phyloP scores from a whole-genome alignment of 805 yeast genomes.

The Kazachstania viticola region DNA sequence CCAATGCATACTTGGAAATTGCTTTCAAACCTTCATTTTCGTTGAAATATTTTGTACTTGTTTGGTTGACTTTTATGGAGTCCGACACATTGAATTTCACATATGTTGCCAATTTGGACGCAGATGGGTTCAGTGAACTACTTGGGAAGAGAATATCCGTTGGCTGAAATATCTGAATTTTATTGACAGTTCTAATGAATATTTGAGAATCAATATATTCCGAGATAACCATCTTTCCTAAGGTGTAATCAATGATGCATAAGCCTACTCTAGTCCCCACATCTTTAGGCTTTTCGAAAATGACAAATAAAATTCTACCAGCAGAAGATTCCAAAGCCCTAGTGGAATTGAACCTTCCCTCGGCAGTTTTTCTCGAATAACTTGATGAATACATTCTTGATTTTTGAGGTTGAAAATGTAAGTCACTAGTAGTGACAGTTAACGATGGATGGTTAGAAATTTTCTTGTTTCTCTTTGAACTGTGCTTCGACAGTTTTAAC shows the following conservation, averaged over 20 bases:
- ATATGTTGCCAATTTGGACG: conserved; percentile 27
- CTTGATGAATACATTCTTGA: neutral
- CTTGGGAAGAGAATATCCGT: conserved; percentile 29
- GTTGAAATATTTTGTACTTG: conserved; percentile 19
- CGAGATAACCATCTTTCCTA: conserved; percentile 30
- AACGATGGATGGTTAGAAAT: neutral
- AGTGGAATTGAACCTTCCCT: neutral
- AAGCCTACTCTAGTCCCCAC: conserved; percentile 28
- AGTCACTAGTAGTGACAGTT: neutral
- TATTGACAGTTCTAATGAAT: conserved; percentile 34
- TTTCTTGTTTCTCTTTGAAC: neutral
- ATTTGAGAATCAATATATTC: conserved; percentile 35
- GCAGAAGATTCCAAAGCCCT: neutral
- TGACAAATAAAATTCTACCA: conserved; percentile 17
- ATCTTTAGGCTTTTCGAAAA: conserved; percentile 20
- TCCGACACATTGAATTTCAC: conserved; percentile 25
- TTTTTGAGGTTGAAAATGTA: neutral
- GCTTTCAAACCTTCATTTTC: conserved; percentile 15
- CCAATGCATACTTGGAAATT: conserved; percentile 13
- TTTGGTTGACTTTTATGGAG: conserved; percentile 16
- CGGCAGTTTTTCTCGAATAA: neutral
- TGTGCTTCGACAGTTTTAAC: neutral
- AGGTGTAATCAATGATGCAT: conserved; percentile 28
- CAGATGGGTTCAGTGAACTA: conserved; percentile 16
- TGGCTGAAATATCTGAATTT: conserved; percentile 27